These are phyloP conservation scores for Biscogniauxia sp. DNA, from an alignment of 2,329 filamentous ascomycete species.

Conservation along the genomic window DNA sequence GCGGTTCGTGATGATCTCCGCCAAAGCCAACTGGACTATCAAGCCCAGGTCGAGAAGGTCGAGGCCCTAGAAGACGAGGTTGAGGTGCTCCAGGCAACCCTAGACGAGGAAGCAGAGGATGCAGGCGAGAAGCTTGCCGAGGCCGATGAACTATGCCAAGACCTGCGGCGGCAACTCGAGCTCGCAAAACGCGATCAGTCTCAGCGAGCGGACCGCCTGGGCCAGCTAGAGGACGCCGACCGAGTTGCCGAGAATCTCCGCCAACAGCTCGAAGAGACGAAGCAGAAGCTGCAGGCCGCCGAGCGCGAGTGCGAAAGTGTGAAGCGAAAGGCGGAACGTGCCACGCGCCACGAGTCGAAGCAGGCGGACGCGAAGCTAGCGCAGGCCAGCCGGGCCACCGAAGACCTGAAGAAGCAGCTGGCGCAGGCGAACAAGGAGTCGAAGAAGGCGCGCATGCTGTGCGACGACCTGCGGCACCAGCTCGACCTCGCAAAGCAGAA, in stretches of 20 bases:
- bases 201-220: constrained; percentile 18
- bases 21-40: constrained; percentile 62
- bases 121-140: constrained; percentile 47
- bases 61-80: constrained; percentile 72
- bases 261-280: constrained; percentile 54
- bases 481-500: constrained; percentile 24
- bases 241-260: constrained; percentile 35
- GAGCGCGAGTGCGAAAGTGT: constrained; percentile 36
- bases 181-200: constrained; percentile 22
- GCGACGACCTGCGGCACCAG: constrained; percentile 37
- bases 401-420: constrained; percentile 24
- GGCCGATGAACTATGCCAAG: constrained; percentile 44
- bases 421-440: constrained; percentile 45
- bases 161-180: constrained; percentile 43
- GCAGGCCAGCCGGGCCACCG: constrained; percentile 22
- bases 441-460: constrained; percentile 50
- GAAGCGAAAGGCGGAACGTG: constrained; percentile 35
- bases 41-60: constrained; percentile 61
- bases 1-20: constrained; percentile 67
- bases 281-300: constrained; percentile 64
- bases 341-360: constrained; percentile 28
- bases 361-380: constrained; percentile 49
- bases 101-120: constrained; percentile 64
- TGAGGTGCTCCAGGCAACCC: constrained; percentile 65
- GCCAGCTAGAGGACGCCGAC: constrained; percentile 23